Conservation (phyloP, 257 asterid genomes). For the Fraxinus anomala region DNA sequence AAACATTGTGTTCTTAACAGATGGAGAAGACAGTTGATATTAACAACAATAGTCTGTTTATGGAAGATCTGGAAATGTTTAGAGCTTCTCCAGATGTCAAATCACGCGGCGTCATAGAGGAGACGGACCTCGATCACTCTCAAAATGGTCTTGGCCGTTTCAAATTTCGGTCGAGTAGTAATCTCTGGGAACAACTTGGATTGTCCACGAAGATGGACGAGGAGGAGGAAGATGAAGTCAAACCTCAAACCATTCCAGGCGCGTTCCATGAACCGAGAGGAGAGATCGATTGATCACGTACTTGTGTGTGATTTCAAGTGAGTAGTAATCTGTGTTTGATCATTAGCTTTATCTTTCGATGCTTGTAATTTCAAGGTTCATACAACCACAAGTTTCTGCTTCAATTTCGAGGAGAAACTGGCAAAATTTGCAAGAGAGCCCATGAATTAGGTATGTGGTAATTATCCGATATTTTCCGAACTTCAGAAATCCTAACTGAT, state of each 20-base stretch:
- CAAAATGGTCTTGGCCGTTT: too few species aligned
- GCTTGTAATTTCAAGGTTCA: neutral
- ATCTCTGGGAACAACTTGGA: constrained; percentile 71
- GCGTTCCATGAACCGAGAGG: constrained; percentile 44
- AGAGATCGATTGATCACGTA: constrained; percentile 39
- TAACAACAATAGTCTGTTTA: constrained; percentile 56
- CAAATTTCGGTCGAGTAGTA: constrained; percentile 29
- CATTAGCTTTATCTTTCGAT: neutral
- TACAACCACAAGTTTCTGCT: neutral
- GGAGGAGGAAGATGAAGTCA: constrained; percentile 66
- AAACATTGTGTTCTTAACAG: constrained; percentile 34
- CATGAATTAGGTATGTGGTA: neutral
- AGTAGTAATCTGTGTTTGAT: neutral
- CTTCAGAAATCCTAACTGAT: neutral
- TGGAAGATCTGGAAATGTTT: constrained; percentile 68
- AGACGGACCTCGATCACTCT: too few species aligned
- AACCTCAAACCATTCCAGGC: constrained; percentile 34
- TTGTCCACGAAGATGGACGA: constrained; percentile 64
- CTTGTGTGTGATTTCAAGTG: neutral
- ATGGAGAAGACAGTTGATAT: constrained; percentile 84
- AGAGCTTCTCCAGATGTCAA: constrained; percentile 57
- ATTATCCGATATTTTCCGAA: neutral
- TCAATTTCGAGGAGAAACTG: neutral
- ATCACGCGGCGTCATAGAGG: constrained; percentile 38
- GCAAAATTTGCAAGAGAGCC: neutral